A percentile compares a stretch with the other conserved stretches of the same genome.
Conservation (phyloP, 768 basidiomycete genomes). For the Chalciporus chontae region DNA sequence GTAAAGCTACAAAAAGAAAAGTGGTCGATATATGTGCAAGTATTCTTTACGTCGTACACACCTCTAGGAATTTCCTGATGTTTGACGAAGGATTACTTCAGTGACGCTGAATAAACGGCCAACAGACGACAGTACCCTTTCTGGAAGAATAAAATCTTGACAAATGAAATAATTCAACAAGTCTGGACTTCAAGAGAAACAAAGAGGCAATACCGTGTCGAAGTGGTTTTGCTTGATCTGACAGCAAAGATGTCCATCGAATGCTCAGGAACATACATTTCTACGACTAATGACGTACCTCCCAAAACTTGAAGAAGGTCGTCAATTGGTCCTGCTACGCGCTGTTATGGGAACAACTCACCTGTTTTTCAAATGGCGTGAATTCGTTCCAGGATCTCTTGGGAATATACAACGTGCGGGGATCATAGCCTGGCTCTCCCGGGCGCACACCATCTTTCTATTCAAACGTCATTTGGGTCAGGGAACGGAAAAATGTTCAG, state of each 20-base stretch:
- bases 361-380: slow-evolving; percentile 95
- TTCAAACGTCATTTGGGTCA: not conserved
- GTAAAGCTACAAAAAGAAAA: slow-evolving; percentile 59
- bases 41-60: slow-evolving; percentile 21
- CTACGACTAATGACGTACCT: slow-evolving; percentile 44
- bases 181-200: slow-evolving; percentile 9
- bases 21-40: not conserved
- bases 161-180: slow-evolving; percentile 6
- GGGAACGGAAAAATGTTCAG: not conserved
- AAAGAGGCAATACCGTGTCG: slow-evolving; percentile 63
- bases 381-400: slow-evolving; percentile 73
- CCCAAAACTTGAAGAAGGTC: slow-evolving; percentile 56
- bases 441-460: slow-evolving; percentile 81
- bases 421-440: slow-evolving; percentile 85
- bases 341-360: slow-evolving; percentile 20
- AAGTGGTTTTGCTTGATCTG: slow-evolving; percentile 97
- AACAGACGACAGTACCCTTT: slow-evolving; percentile 64
- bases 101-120: not conserved
- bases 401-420: slow-evolving; percentile 82
- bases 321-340: not conserved
- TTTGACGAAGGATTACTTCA: slow-evolving; percentile 19
- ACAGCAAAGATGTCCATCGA: slow-evolving; percentile 18
- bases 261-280: not conserved
- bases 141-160: slow-evolving; percentile 90
- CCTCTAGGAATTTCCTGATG: slow-evolving; percentile 78